Percentiles rank a stretch among this genome's conserved stretches.
Evolutionary conservation across 1,284 basidiomycete species (phyloP).

Genomic region (Takashimella koratensis): DNA sequence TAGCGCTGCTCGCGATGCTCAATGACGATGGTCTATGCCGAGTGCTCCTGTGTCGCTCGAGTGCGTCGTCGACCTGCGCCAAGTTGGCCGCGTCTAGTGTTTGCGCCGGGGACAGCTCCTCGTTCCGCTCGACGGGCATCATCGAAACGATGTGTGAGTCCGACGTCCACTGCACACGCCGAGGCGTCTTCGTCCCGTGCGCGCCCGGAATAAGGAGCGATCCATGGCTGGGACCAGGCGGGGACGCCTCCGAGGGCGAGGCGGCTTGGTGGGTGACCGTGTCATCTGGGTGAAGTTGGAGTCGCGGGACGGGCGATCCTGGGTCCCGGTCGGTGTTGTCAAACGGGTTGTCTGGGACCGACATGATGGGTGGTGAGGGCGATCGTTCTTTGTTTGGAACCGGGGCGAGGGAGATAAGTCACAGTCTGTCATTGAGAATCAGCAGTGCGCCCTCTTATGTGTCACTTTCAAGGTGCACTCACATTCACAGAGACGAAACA

Average conservation of each 20-base stretch:
- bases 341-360: slow-evolving; percentile 41
- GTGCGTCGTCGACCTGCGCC: slow-evolving; percentile 32
- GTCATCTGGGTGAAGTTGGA: slow-evolving; percentile 6
- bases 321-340: slow-evolving; percentile 12
- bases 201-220: background rate
- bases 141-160: slow-evolving; percentile 45
- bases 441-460: too few species aligned
- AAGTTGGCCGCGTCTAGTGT: slow-evolving; percentile 34
- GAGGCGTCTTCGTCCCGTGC: slow-evolving; percentile 35
- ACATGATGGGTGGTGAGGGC: slow-evolving; percentile 34
- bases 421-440: too few species aligned
- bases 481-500: too few species aligned
- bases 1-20: slow-evolving; percentile 21
- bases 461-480: too few species aligned
- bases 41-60: slow-evolving; percentile 32
- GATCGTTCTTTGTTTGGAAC: too few species aligned
- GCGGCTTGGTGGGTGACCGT: background rate
- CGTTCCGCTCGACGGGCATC: slow-evolving; percentile 10
- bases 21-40: slow-evolving; percentile 14
- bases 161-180: slow-evolving; percentile 45
- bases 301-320: slow-evolving; percentile 12
- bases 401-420: too few species aligned
- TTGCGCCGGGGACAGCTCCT: slow-evolving; percentile 18
- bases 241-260: background rate
- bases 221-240: slow-evolving; percentile 2